These are phyloP conservation scores for Hordeum pubiflorum DNA, from an alignment of 202 grass and related monocot genomes.

Conservation along the genomic window DNA sequence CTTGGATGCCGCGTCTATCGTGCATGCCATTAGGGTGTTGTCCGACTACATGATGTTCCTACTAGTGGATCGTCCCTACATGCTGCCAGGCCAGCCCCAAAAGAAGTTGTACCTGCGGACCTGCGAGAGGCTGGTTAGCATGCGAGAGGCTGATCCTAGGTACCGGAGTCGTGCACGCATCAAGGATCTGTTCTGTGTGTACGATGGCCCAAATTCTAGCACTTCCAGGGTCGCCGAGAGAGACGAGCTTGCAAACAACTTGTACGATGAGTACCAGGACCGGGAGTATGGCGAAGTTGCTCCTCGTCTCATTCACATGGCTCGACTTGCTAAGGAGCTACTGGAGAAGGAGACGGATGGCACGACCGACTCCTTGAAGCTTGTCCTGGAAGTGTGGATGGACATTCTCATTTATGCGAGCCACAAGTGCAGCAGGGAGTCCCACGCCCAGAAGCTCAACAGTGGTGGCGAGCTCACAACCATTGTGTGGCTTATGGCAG, in stretches of 20 bases:
- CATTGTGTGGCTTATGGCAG: constrained; percentile 8
- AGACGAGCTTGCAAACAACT: not conserved
- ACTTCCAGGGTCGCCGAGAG: not conserved
- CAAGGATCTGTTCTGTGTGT: not conserved
- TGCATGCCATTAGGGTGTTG: not conserved
- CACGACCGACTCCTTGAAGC: not conserved
- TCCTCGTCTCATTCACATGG: not conserved
- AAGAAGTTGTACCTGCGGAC: not conserved
- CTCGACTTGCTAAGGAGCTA: not conserved
- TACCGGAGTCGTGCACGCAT: too few species aligned
- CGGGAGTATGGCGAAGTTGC: not conserved
- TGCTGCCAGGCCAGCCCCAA: constrained; percentile 14
- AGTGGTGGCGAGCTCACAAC: not conserved
- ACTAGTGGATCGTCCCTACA: constrained; percentile 8
- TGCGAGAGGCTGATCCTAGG: too few species aligned
- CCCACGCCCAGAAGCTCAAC: constrained; percentile 13
- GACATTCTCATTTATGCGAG: not conserved
- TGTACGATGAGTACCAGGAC: not conserved
- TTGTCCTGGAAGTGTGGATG: not conserved
- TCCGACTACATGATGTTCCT: constrained; percentile 34
- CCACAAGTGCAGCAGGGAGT: constrained; percentile 23
- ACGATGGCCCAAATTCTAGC: not conserved
- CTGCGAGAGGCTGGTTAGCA: too few species aligned
- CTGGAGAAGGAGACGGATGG: not conserved
- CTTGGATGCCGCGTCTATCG: fast-evolving